These are phyloP conservation scores for Paecilomyces dactylethromorphus DNA, from an alignment of 2,329 filamentous ascomycete genomes.

Conservation along the genomic window DNA sequence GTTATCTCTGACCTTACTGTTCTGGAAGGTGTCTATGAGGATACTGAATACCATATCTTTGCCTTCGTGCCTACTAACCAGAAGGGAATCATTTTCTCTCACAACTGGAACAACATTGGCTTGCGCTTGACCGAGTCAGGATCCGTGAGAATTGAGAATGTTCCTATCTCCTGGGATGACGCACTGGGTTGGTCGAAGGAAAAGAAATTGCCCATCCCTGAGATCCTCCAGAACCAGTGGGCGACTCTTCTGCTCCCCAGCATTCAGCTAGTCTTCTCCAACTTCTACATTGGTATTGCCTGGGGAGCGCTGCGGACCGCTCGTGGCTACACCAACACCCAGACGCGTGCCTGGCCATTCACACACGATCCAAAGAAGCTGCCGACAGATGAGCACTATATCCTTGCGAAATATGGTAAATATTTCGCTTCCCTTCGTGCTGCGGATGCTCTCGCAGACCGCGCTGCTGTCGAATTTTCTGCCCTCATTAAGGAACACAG, in stretches of 20 bases:
- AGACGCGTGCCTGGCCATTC: slow-evolving; percentile 58
- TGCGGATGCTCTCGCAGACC: slow-evolving; percentile 52
- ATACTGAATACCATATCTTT: slow-evolving; percentile 56
- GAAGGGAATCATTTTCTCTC: slow-evolving; percentile 45
- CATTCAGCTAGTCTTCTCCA: slow-evolving; percentile 60
- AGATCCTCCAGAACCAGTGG: slow-evolving; percentile 6
- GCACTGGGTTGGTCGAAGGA: slow-evolving; percentile 54
- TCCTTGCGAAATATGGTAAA: slow-evolving; percentile 59
- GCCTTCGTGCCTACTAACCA: slow-evolving; percentile 54
- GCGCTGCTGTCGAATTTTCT: slow-evolving; percentile 45
- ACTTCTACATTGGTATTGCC: slow-evolving; percentile 60
- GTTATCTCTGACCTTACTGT: slow-evolving; percentile 61
- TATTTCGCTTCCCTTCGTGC: slow-evolving; percentile 57
- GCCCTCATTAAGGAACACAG: slow-evolving; percentile 41
- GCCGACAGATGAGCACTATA: slow-evolving; percentile 58
- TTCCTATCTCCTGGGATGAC: slow-evolving; percentile 53
- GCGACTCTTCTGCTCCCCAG: slow-evolving; percentile 17
- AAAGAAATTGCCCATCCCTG: slow-evolving; percentile 46
- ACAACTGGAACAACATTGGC: slow-evolving; percentile 62
- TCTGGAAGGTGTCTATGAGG: slow-evolving; percentile 56
- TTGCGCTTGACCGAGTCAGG: slow-evolving; percentile 59
- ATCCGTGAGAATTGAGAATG: slow-evolving; percentile 53
- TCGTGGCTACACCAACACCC: slow-evolving; percentile 49
- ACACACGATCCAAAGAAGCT: slow-evolving; percentile 56
- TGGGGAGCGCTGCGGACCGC: slow-evolving; percentile 52